Base-by-base conservation (phyloP, 2,329 filamentous ascomycete species). In the Tolypocladium paradoxum region DNA sequence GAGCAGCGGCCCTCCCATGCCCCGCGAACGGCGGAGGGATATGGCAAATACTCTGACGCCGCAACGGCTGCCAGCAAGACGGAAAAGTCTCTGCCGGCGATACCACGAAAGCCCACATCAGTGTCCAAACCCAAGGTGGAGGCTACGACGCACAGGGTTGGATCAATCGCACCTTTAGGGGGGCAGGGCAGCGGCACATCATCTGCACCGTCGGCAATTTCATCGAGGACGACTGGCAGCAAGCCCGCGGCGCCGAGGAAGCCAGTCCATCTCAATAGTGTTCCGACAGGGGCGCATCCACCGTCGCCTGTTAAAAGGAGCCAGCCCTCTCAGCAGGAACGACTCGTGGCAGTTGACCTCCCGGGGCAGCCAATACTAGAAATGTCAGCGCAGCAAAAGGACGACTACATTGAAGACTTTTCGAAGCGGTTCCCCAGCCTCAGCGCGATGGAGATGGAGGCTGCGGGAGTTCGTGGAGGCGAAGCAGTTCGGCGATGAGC, bases 371-470 rank as follows among this genome's bases (percentile, higher is more conserved):
- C 77, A 3, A 65, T 71, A 50, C 63, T 81, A 54, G 76, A 79
- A 45, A 83, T 82, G 79, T 76, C 73, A 52, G 65, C 71, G 4
- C 72, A 75, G 58, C 77, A 84, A 61, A 81, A 76, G 64, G 82
- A 83, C 47, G 87, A 90, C 60, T 85, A 85, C 62, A 68, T 85
- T 46, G 69, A 72, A 55, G 70, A 88, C 64, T 96, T 97, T 66
- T 85, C 84, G 56, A 90, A 90, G 69, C 77, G 90, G 54, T 96
- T 90, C 69, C 92, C 92, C 1, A 95, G 87, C 65, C 72, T 97
- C 54, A 85, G 84, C 53, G 81, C 89, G 11, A 81, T 96, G 60
- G 91, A 96, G 72, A 88, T 92, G n/a, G 88, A 93, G 71, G 81
- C 84, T 55, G 86, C 80, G 51, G 65, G 71, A 46, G 58, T 56